Evolutionary conservation across 2,329 filamentous ascomycete species (phyloP), one percentile per base, ranked within the genome.

Genomic region (Coniochaeta sp.): DNA sequence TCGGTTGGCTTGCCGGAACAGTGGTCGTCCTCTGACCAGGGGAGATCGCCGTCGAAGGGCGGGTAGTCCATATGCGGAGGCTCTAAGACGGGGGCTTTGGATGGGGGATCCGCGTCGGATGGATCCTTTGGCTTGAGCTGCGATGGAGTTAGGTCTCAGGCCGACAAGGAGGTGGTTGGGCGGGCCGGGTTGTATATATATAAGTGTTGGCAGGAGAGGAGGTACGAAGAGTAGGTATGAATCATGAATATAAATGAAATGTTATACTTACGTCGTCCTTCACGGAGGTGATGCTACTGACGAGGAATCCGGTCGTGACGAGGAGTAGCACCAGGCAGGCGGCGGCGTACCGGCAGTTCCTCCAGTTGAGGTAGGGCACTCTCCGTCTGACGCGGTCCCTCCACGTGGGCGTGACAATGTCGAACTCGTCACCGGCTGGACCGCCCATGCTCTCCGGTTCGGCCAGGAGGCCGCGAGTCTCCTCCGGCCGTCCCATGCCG

Each of bases 381-480:
- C 67, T 64, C 47, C 67, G 70, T 61, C 66, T 68, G 42, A 68
- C 55, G 28, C 69, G 64, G 17, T 66, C 64, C 57, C 64, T 67
- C 71, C 70, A 70, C 1, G 52, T 56, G 0, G 64, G 63, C 10
- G 54, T 28, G 3, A 17, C 61, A 4, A 68, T 63, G 47, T 65
- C 72, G 28, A 66, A 38, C n/a, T 71, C 71, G 58, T 66, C 68
- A 52, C 65, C 64, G 9, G 54, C 1, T 5, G 66, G 67, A 22
- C 68, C 64, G 9, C 76, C 73, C 75, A 81, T 81, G 61, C 77
- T 81, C 73, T 82, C 72, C 7, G 78, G 79, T 50, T 70, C 66
- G 32, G 70, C 67, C 59, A 83, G 71, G 3, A 83, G 69, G 60
- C 73, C 71, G 55, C 76, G 74, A 22, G 72, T 70, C 65, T 83